Conservation (phyloP, 768 basidiomycete genomes). For the Multifurca ochricompacta region DNA sequence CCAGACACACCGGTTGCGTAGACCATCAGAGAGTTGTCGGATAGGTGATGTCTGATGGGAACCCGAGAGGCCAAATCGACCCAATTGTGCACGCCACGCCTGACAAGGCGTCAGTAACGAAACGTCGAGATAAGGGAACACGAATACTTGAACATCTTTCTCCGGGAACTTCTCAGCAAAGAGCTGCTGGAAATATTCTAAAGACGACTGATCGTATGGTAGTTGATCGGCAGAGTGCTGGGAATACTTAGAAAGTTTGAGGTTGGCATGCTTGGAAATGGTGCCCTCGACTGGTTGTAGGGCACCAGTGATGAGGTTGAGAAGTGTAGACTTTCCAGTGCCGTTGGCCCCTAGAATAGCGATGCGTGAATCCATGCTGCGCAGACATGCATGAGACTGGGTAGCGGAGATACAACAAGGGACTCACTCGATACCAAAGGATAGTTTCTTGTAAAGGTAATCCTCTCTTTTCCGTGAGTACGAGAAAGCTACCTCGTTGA, state of each 20-base stretch:
- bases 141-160: conserved; percentile 66
- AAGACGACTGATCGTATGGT: conserved; percentile 82
- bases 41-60: conserved; percentile 92
- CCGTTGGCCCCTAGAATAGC: conserved; percentile 97
- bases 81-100: conserved; percentile 92
- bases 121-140: conserved; percentile 4
- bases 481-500: conserved; percentile 89
- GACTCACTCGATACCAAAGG: conserved; percentile 95
- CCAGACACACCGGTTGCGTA: conserved; percentile 77
- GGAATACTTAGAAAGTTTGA: conserved; percentile 97
- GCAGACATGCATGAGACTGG: conserved; percentile 7
- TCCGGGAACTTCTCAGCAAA: conserved; percentile 86
- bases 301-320: conserved; percentile 79
- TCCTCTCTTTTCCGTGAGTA: conserved; percentile 88
- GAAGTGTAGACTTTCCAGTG: conserved; percentile 87
- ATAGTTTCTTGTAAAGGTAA: conserved; percentile 79
- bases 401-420: neutral
- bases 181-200: conserved; percentile 86
- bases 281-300: conserved; percentile 81
- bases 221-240: conserved; percentile 99
- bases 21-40: conserved; percentile 89
- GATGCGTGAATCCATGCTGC: conserved; percentile 87
- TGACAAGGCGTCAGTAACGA: conserved; percentile 28
- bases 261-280: conserved; percentile 75
- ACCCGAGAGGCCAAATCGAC: conserved; percentile 92